Percentiles rank a stretch among this genome's conserved stretches.
Evolutionary conservation across 176 grass and related monocot species (phyloP).

Genomic region (Rhynchospora breviuscula): DNA sequence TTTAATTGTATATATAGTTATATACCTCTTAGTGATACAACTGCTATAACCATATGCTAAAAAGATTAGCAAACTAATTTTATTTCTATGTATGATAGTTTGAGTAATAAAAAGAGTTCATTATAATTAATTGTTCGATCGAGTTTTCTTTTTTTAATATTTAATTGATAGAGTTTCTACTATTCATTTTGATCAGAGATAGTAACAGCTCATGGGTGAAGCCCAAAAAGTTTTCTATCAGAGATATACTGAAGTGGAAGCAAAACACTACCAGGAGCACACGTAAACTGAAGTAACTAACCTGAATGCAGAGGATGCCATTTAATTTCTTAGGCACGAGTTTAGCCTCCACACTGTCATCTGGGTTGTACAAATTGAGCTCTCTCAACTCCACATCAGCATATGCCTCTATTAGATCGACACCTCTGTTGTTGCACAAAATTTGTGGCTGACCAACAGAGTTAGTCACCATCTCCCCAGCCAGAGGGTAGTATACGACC

Average conservation of each 20-base stretch:
- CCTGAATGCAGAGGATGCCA: conserved; percentile 57
- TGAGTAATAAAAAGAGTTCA: no score
- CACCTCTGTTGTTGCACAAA: conserved; percentile 50
- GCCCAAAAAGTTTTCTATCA: neutral
- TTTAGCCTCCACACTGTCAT: conserved; percentile 49
- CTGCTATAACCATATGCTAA: no score
- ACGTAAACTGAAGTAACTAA: neutral
- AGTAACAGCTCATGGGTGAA: no score
- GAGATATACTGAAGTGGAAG: neutral
- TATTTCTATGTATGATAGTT: no score
- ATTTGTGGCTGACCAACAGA: conserved; percentile 41
- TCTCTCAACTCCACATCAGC: conserved; percentile 39
- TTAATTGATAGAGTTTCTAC: no score
- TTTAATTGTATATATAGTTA: neutral
- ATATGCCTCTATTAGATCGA: conserved; percentile 43
- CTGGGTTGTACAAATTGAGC: conserved; percentile 34
- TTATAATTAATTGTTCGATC: no score
- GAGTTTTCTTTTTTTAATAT: no score
- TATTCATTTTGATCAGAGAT: no score
- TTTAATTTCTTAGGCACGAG: conserved; percentile 57
- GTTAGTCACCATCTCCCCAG: conserved; percentile 39
- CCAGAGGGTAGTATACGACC: conserved; percentile 51
- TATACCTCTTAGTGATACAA: neutral
- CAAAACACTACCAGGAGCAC: no score
- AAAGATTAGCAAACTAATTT: neutral